These are phyloP conservation scores for Phytophthora macrochlamydospora DNA, from an alignment of 352 stramenopile genomes.

Conservation along the genomic window DNA sequence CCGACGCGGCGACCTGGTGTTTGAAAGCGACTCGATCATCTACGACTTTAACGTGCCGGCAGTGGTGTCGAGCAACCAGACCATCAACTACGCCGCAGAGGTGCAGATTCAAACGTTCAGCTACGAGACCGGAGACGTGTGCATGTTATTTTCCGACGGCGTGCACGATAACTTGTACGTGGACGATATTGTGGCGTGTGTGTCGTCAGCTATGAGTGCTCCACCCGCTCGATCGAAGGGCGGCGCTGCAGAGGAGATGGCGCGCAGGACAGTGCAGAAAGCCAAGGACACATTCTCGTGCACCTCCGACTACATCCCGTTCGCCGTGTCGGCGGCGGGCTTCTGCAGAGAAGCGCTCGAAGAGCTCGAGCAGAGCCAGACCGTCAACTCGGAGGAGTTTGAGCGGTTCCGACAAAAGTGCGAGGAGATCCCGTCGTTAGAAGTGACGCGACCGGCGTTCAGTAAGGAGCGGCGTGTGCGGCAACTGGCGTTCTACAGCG, in stretches of 20 bases:
- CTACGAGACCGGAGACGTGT: constrained; percentile 81
- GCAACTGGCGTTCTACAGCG: constrained; percentile 88
- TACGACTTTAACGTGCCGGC: constrained; percentile 92
- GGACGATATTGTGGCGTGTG: constrained; percentile 75
- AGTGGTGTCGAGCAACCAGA: constrained; percentile 85
- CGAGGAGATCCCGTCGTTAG: constrained; percentile 65
- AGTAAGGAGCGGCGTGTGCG: constrained; percentile 86
- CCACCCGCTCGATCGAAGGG: constrained; percentile 27
- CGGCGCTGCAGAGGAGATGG: constrained; percentile 75
- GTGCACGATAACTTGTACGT: constrained; percentile 90
- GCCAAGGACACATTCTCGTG: constrained; percentile 72
- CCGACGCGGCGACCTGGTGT: constrained; percentile 64
- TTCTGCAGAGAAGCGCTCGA: constrained; percentile 82
- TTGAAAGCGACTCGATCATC: constrained; percentile 90
- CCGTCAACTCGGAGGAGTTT: constrained; percentile 67
- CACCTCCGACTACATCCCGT: constrained; percentile 80
- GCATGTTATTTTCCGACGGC: constrained; percentile 85
- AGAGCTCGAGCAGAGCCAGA: constrained; percentile 76
- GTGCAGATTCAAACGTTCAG: constrained; percentile 75
- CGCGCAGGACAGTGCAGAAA: constrained; percentile 68
- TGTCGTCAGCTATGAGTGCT: constrained; percentile 32
- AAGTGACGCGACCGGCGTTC: constrained; percentile 67
- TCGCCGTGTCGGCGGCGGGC: constrained; percentile 80
- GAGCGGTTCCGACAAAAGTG: constrained; percentile 76
- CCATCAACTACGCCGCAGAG: constrained; percentile 80